A percentile compares a stretch with the other conserved stretches of the same genome.
These are phyloP conservation scores for Suillus decipiens DNA, from an alignment of 768 basidiomycete species.

Conservation along the genomic window DNA sequence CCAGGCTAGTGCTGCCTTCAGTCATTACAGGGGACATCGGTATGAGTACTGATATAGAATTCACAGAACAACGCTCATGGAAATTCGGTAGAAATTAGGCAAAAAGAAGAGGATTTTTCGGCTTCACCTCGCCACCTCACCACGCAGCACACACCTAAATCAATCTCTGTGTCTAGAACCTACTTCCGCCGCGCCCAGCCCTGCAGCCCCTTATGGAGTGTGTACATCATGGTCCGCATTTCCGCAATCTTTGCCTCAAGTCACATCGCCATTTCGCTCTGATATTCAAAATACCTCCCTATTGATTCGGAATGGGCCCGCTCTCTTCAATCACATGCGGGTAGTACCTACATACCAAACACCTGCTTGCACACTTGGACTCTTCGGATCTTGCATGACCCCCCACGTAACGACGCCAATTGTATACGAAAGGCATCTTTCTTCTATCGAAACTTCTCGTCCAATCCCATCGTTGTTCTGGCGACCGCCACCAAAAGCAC, in stretches of 20 bases:
- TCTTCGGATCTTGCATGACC: neutral
- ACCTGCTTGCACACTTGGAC: neutral
- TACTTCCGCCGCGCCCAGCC: neutral
- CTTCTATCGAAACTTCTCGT: neutral
- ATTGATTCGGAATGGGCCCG: neutral
- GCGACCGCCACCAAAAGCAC: neutral
- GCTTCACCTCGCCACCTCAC: neutral
- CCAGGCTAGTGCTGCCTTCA: neutral
- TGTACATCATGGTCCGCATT: neutral
- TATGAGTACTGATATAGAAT: neutral
- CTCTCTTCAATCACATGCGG: neutral
- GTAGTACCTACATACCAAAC: neutral
- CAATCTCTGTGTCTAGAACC: neutral
- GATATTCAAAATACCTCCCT: neutral
- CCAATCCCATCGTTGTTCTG: neutral
- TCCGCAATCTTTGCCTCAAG: neutral
- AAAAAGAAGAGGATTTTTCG: too few species aligned
- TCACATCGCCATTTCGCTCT: neutral
- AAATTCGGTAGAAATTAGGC: neutral
- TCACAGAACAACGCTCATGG: neutral
- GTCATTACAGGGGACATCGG: neutral
- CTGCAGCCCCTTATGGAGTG: neutral
- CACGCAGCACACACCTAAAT: neutral
- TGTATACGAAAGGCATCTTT: neutral
- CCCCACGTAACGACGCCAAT: neutral